phyloP scores from a whole-genome alignment of 2,329 filamentous ascomycete species.

The Ophiostoma ips region DNA sequence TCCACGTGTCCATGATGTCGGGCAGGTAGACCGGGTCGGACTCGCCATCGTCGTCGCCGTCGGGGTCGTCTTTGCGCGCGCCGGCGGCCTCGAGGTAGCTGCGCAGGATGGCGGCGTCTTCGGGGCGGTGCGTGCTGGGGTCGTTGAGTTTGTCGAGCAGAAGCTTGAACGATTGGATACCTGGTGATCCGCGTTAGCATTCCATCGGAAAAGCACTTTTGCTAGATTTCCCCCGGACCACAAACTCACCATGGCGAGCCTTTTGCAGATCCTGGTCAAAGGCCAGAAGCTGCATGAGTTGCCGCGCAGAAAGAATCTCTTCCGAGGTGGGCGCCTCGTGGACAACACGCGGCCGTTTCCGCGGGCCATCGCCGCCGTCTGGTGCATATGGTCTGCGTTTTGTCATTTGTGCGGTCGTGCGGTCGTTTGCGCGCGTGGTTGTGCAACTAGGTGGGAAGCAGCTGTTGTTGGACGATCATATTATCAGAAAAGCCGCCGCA shows the following conservation, averaged over 20 bases:
- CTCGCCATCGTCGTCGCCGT: constrained; percentile 34
- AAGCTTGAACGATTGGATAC: constrained; percentile 53
- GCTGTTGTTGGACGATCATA: not conserved
- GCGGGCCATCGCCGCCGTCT: constrained; percentile 27
- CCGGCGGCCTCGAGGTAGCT: constrained; percentile 47
- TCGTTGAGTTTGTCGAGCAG: constrained; percentile 54
- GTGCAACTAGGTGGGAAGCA: not conserved
- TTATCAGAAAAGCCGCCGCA: not conserved
- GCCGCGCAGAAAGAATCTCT: constrained; percentile 47
- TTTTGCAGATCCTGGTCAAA: constrained; percentile 58
- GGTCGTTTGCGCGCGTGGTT: not conserved
- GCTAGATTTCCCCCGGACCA: not conserved
- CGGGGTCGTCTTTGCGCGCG: constrained; percentile 25
- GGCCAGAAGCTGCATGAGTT: constrained; percentile 53
- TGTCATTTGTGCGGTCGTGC: constrained; percentile 27
- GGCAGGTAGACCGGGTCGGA: constrained; percentile 51
- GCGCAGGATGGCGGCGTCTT: constrained; percentile 45
- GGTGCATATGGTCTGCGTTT: constrained; percentile 29
- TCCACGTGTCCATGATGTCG: constrained; percentile 81
- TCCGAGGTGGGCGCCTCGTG: constrained; percentile 45
- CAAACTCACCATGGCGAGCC: constrained; percentile 48
- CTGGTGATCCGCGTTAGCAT: constrained; percentile 23
- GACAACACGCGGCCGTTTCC: constrained; percentile 42
- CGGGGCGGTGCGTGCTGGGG: constrained; percentile 30
- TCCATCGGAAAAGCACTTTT: not conserved